Percentiles rank a stretch among this genome's conserved stretches.
These are phyloP conservation scores for Pseudocercospora fuligena DNA, from an alignment of 2,329 filamentous ascomycete genomes.

Conservation along the genomic window DNA sequence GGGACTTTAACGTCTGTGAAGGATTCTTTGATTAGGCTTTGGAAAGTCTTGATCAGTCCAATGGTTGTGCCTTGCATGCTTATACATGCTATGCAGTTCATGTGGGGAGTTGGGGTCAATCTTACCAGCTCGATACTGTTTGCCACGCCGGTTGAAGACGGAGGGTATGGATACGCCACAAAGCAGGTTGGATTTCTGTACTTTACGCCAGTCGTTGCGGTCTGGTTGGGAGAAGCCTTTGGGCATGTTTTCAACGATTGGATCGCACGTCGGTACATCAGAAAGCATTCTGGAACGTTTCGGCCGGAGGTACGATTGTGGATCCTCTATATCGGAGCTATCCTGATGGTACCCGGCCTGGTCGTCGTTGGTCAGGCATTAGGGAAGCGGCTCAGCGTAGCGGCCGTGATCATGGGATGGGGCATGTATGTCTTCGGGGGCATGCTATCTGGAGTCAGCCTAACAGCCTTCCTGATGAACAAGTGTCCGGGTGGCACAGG, in stretches of 20 bases:
- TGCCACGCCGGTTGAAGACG: slow-evolving; percentile 21
- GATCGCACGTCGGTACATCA: not conserved
- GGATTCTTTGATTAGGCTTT: not conserved
- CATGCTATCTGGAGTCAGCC: not conserved
- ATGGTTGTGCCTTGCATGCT: not conserved
- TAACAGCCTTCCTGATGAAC: slow-evolving; percentile 16
- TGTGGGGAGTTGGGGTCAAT: slow-evolving; percentile 34
- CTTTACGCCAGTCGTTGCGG: slow-evolving; percentile 6
- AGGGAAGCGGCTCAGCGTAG: slow-evolving; percentile 1
- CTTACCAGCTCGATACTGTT: slow-evolving; percentile 34
- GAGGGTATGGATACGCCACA: slow-evolving; percentile 30
- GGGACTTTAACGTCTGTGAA: not conserved
- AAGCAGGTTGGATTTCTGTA: slow-evolving; percentile 2
- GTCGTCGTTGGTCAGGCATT: slow-evolving; percentile 19
- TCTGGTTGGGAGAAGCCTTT: not conserved
- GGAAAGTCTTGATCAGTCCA: not conserved
- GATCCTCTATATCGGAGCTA: slow-evolving; percentile 26
- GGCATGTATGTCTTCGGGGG: slow-evolving; percentile 16
- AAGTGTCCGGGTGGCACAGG: slow-evolving; percentile 4
- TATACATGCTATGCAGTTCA: slow-evolving; percentile 6
- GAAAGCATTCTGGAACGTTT: not conserved
- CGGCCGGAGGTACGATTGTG: slow-evolving; percentile 7
- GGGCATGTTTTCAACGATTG: slow-evolving; percentile 9
- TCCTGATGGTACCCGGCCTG: slow-evolving; percentile 16
- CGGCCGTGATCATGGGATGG: slow-evolving; percentile 18